Base-by-base conservation (phyloP, 352 stramenopile species). In the Globisporangium radiosum region DNA sequence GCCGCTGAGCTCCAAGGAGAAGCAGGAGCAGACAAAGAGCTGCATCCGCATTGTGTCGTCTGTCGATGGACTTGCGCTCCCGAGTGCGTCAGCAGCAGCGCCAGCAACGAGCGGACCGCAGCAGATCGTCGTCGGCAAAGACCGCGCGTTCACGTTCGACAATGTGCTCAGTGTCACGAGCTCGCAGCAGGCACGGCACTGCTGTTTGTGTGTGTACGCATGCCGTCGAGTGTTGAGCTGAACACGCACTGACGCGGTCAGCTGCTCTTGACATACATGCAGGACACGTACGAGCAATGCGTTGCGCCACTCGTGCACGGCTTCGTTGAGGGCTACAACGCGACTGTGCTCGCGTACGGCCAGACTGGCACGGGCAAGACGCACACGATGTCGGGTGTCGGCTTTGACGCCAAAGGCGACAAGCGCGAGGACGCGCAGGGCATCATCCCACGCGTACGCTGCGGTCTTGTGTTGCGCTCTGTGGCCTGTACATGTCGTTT, bases 311-410 rank as follows among this genome's bases (percentile, higher is more conserved):
- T 96, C 9, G 73, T 96, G 7, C 53, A 90, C 17, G 71, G 82
- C n/a, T 94, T 92, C 56, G 65, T 90, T 13, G 78, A 92, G 50
- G 84, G 84, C 38, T 94, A 94, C 64, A 94, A 94, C 54, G 84
- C 84, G 33, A 90, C 82, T 2, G 76, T 95, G 43, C 61, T 94
- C 33, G 85, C 86, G 9, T 95, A 96, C 50, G 87, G 83, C 1
- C 85, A 96, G 39, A 95, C 89, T 19, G 88, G 88, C 6, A 96
- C 81, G 1, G 94, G 96, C 49, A 98, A 98, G 70, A 99, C 96
- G 0, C 95, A 97, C 62, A 99, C 95, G 0, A 98, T 98, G 93
- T 84, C 78, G 8, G 84, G 84, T 13, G 62, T 70, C 17, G 76
- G 76, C 37, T 81, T 75, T 38, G 75, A 86, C 64, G 64, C 67